Evolutionary conservation across 192 early-diverging fungal species (phyloP), one percentile per base, ranked within the genome.

Genomic region (Pilaira anomala): DNA sequence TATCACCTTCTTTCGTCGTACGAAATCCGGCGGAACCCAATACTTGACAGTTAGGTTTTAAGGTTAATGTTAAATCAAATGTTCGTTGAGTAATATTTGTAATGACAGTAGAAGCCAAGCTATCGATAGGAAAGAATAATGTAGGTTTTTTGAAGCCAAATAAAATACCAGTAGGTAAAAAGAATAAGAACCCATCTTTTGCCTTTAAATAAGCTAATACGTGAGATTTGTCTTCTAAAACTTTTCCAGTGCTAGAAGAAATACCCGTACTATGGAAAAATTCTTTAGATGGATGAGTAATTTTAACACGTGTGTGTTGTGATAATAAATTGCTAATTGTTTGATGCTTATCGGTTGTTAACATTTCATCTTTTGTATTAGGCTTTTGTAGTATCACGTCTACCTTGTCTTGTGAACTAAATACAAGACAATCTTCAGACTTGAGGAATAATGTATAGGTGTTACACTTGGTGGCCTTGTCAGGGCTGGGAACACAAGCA

Each of bases 111-210:
- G 68, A 53, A 24, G 33, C 62, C 6, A 83, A 67, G 2, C 66
- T 63, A 0, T 53, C 2, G 16, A 68, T 56, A 2, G 73, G 80
- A 44, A 83, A 58, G 50, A 80, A 78, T n/a, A 83, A 14, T 25
- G 77, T 67, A 3, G 82, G 82, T 39, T 80, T 82, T 61, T 78
- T 81, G 52, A 83, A 77, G 1, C 82, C 82, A 60, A 76, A 83
- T 22, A 83, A 65, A 16, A 83, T 60, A 19, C 82, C 82, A 1
- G 50, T 33, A 9, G 74, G 60, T 14, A 83, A 28, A 29, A 79
- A 78, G 52, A 65, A 83, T 0, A 80, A 53, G 12, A 50, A 60
- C 9, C 77, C 73, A 51, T 72, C 65, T n/a, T 72, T 72, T 12
- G 63, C 69, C 33, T 69, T 72, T 28, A 63, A 49, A 46, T 72